Percentiles rank a stretch among this genome's conserved stretches.
These are phyloP conservation scores for Alternaria dauci DNA, from an alignment of 2,329 filamentous ascomycete genomes.

Conservation along the genomic window DNA sequence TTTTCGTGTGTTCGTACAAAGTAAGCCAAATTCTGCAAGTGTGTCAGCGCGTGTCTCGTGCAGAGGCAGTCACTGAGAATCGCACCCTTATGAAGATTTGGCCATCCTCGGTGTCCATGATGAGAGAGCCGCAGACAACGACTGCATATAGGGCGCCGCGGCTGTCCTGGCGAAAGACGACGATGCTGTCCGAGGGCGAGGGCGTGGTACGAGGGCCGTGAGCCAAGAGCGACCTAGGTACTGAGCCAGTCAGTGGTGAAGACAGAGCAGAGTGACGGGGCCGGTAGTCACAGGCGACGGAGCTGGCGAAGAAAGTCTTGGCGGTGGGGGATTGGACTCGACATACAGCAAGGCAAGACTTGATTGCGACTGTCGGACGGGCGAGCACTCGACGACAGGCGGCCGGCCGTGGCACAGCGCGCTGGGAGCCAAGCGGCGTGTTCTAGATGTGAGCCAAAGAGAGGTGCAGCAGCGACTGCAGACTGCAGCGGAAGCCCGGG, in stretches of 20 bases:
- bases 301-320: conserved; percentile 27
- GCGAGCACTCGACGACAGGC: conserved; percentile 42
- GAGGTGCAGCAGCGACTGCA: conserved; percentile 36
- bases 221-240: conserved; percentile 27
- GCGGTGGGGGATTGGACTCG: conserved; percentile 24
- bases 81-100: conserved; percentile 86
- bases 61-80: background rate
- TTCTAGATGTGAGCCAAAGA: conserved; percentile 35
- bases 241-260: conserved; percentile 35
- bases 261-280: conserved; percentile 5
- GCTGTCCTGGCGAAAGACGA: conserved; percentile 7
- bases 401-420: conserved; percentile 29
- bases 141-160: conserved; percentile 44
- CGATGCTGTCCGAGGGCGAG: conserved; percentile 12
- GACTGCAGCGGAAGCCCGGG: conserved; percentile 28
- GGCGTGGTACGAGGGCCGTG: conserved; percentile 19
- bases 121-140: conserved; percentile 37
- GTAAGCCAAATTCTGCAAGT: conserved; percentile 82
- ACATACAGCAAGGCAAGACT: conserved; percentile 30
- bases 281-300: conserved; percentile 17
- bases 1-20: conserved; percentile 98
- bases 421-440: conserved; percentile 37
- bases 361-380: conserved; percentile 32
- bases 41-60: conserved; percentile 40
- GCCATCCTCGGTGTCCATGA: conserved; percentile 89